These are phyloP conservation scores for Echinochloa phyllopogon DNA, from an alignment of 176 grass and related monocot species.

Conservation along the genomic window DNA sequence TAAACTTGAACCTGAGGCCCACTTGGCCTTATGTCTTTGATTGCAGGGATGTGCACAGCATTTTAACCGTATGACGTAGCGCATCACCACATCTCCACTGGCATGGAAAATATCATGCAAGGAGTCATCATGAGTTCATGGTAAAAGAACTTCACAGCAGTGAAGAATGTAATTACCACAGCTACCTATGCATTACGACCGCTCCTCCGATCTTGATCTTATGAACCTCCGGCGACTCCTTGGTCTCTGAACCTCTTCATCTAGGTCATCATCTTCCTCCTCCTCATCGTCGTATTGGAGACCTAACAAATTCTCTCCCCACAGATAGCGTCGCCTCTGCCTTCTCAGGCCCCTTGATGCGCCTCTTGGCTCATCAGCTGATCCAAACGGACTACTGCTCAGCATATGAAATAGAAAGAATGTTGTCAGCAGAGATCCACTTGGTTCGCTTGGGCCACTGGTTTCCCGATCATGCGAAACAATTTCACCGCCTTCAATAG, in stretches of 20 bases:
- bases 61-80: neutral
- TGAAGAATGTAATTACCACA: conserved; percentile 42
- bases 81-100: conserved; percentile 13
- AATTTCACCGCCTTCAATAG: conserved; percentile 63
- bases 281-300: conserved; percentile 59
- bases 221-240: conserved; percentile 64
- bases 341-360: conserved; percentile 54
- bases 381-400: conserved; percentile 51
- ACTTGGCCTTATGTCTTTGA: neutral
- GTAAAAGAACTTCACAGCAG: conserved; percentile 34
- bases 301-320: conserved; percentile 82
- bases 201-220: conserved; percentile 63
- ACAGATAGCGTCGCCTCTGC: conserved; percentile 73
- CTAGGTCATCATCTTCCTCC: conserved; percentile 48
- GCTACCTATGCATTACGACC: conserved; percentile 18
- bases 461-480: conserved; percentile 46
- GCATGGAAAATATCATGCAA: conserved; percentile 25
- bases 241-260: conserved; percentile 63
- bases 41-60: neutral
- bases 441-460: conserved; percentile 52
- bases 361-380: conserved; percentile 55
- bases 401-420: conserved; percentile 80
- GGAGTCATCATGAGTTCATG: conserved; percentile 42
- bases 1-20: conserved; percentile 2
- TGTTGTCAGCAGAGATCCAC: conserved; percentile 63